Conservation (phyloP, 2,329 filamentous ascomycete species). For the Aspergillus arachidicola region DNA sequence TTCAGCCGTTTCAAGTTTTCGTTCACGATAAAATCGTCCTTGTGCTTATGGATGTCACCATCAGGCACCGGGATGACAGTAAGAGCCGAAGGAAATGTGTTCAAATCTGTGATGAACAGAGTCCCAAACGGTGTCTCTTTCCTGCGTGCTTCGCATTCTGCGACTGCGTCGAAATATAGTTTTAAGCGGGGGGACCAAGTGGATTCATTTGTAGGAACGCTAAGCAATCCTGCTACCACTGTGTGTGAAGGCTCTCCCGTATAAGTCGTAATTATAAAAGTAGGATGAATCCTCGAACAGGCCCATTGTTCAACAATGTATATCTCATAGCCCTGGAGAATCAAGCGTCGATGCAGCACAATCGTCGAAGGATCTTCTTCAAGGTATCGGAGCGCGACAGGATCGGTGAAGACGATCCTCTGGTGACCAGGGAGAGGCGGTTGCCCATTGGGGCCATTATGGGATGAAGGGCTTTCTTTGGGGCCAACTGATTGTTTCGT, state of each 20-base stretch:
- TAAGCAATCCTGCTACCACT: slow-evolving; percentile 77
- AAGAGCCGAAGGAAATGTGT: slow-evolving; percentile 85
- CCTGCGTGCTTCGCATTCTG: slow-evolving; percentile 80
- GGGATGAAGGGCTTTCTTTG: slow-evolving; percentile 25
- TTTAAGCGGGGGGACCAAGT: slow-evolving; percentile 78
- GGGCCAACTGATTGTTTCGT: slow-evolving; percentile 25
- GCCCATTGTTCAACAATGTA: slow-evolving; percentile 98
- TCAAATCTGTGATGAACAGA: slow-evolving; percentile 92
- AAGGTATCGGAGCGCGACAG: slow-evolving; percentile 72
- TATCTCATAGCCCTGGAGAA: slow-evolving; percentile 81
- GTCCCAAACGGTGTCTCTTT: slow-evolving; percentile 81
- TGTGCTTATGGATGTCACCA: slow-evolving; percentile 78
- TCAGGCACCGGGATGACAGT: slow-evolving; percentile 90
- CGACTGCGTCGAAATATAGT: slow-evolving; percentile 83
- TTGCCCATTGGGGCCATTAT: slow-evolving; percentile 19
- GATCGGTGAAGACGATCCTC: slow-evolving; percentile 66
- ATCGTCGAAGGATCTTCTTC: slow-evolving; percentile 79
- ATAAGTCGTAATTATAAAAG: slow-evolving; percentile 88
- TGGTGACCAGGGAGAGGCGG: slow-evolving; percentile 47
- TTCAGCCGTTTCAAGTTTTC: slow-evolving; percentile 90
- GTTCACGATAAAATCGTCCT: slow-evolving; percentile 87
- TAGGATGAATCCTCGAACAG: slow-evolving; percentile 86
- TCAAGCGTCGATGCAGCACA: slow-evolving; percentile 71
- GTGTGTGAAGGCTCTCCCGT: slow-evolving; percentile 81
- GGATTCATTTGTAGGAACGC: slow-evolving; percentile 76